Conservation (phyloP, 2,329 filamentous ascomycete species). For the Aspergillus amoenus region DNA sequence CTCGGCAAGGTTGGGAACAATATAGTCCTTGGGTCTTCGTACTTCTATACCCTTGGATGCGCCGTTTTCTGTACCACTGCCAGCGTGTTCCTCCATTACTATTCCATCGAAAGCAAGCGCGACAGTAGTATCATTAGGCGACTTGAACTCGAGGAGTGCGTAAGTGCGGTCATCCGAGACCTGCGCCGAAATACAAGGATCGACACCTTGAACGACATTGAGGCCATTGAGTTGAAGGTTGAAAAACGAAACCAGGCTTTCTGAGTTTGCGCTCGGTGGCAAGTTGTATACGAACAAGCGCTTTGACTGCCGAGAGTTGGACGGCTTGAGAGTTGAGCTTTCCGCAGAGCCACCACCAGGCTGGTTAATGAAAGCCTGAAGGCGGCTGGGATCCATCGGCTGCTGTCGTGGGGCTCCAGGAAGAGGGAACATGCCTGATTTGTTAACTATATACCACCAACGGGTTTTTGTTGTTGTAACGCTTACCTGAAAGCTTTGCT, state of each 20-base stretch:
- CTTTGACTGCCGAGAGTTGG: constrained; percentile 91
- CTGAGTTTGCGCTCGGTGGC: constrained; percentile 70
- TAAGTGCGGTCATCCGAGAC: constrained; percentile 77
- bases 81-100: constrained; percentile 74
- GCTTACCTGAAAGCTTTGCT: constrained; percentile 79
- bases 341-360: constrained; percentile 68
- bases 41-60: constrained; percentile 64
- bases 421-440: constrained; percentile 86
- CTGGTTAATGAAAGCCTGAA: constrained; percentile 95
- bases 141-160: constrained; percentile 88
- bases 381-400: constrained; percentile 87
- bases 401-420: constrained; percentile 93
- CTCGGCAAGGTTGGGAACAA: constrained; percentile 78
- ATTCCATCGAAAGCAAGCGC: constrained; percentile 88
- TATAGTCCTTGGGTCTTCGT: constrained; percentile 92
- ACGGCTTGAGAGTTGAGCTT: constrained; percentile 81
- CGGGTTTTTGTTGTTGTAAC: neutral
- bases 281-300: constrained; percentile 86
- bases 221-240: constrained; percentile 96
- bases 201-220: constrained; percentile 79
- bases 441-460: constrained; percentile 1
- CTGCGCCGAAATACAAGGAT: constrained; percentile 82
- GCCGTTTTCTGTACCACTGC: constrained; percentile 51
- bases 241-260: constrained; percentile 79
- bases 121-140: constrained; percentile 82